phyloP scores from a whole-genome alignment of 192 early-diverging fungal species.

The Coemansia asiatica region DNA sequence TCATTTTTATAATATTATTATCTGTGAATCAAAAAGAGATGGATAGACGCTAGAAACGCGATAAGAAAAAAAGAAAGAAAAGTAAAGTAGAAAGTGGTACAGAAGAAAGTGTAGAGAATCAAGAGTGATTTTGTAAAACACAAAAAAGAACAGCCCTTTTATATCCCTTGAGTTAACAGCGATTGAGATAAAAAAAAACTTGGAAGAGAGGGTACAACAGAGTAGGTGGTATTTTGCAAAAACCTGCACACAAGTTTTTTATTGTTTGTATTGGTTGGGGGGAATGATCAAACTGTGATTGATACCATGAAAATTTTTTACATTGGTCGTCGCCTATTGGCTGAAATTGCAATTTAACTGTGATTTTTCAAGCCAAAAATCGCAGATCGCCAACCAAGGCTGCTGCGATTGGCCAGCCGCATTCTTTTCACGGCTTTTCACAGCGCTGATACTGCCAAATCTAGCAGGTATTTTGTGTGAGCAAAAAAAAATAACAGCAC shows the following conservation, averaged over 20 bases:
- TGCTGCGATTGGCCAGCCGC: neutral
- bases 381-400: neutral
- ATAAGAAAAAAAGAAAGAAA: neutral
- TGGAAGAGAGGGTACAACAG: too few relatives aligned
- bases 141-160: too few relatives aligned
- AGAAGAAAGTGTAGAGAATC: too few relatives aligned
- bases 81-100: too few relatives aligned
- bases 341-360: neutral
- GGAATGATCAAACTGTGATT: neutral
- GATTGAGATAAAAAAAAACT: too few relatives aligned
- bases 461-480: neutral
- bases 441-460: neutral
- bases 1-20: conserved; percentile 22
- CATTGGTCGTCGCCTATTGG: neutral
- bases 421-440: neutral
- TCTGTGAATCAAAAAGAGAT: neutral
- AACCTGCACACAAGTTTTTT: neutral
- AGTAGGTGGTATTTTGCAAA: neutral
- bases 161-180: neutral
- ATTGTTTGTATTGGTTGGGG: neutral
- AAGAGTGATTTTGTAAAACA: neutral
- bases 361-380: neutral
- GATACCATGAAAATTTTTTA: conserved; percentile 8
- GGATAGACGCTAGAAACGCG: neutral
- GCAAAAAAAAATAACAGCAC: too few relatives aligned